These are phyloP conservation scores for Pluteus cervinus DNA, from an alignment of 768 basidiomycete species.

Conservation along the genomic window DNA sequence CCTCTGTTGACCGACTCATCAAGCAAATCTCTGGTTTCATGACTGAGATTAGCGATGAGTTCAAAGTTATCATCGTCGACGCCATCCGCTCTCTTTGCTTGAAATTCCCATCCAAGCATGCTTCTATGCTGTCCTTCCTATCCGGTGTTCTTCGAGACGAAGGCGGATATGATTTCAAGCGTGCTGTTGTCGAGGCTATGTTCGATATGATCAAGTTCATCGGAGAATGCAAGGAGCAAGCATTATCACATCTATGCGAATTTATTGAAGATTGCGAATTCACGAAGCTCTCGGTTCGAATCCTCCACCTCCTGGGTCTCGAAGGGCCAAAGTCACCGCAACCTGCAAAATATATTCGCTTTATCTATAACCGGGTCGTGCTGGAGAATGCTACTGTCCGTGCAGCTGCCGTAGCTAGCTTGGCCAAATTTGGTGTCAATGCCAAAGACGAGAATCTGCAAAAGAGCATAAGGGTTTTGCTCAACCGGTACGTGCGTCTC, in stretches of 20 bases:
- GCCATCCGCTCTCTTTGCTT: constrained; percentile 97
- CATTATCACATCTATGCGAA: constrained; percentile 95
- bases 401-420: constrained; percentile 89
- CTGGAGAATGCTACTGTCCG: constrained; percentile 97
- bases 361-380: constrained; percentile 99
- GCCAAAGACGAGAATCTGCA: constrained; percentile 72
- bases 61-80: constrained; percentile 99
- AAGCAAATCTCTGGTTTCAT: constrained; percentile 99
- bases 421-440: constrained; percentile 96
- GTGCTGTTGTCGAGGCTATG: constrained; percentile 97
- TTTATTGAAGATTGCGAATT: constrained; percentile 99
- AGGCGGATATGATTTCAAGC: constrained; percentile 99
- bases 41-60: constrained; percentile 99
- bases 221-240: constrained; percentile 92
- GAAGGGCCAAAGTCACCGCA: constrained; percentile 97
- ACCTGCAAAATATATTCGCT: constrained; percentile 97
- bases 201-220: constrained; percentile 99
- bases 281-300: constrained; percentile 96
- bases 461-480: constrained; percentile 81
- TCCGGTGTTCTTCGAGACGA: constrained; percentile 96
- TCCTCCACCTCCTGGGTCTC: constrained; percentile 89
- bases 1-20: constrained; percentile 97
- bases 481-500: constrained; percentile 57
- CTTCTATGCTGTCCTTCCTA: constrained; percentile 94
- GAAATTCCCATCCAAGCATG: constrained; percentile 97